phyloP scores from a whole-genome alignment of 2,329 filamentous ascomycete species.

The Fusarium dlaminii region DNA sequence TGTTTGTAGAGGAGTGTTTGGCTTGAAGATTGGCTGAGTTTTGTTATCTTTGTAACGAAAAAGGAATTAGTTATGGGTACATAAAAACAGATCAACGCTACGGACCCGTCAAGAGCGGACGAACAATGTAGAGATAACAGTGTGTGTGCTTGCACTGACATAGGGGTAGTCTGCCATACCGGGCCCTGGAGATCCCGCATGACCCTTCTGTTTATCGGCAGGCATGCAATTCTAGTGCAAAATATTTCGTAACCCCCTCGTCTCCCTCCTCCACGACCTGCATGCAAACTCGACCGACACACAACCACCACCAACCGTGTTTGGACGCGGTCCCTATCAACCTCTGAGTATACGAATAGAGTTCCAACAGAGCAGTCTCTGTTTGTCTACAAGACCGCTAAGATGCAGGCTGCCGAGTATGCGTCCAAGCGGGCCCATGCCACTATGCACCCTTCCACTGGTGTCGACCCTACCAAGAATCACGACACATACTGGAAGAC shows the following conservation, averaged over 20 bases:
- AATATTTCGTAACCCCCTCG: neutral
- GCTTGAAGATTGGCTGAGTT: neutral
- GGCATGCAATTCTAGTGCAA: neutral
- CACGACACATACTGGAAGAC: neutral
- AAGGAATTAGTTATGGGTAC: rapidly evolving
- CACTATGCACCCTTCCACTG: neutral
- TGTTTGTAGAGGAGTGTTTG: neutral
- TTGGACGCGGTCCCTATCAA: neutral
- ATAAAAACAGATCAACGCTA: too few species aligned
- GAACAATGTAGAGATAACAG: rapidly evolving
- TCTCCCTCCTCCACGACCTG: neutral
- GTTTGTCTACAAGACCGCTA: neutral
- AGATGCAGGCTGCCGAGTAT: neutral
- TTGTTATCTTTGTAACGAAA: neutral
- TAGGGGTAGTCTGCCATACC: rapidly evolving
- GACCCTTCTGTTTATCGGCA: neutral
- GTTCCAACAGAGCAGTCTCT: neutral
- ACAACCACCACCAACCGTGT: neutral
- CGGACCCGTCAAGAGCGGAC: too few species aligned
- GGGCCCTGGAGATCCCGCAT: rapidly evolving
- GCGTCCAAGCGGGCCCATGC: neutral
- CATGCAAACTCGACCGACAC: neutral
- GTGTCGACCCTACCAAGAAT: neutral
- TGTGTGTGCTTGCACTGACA: neutral
- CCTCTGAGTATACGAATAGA: neutral